Base-by-base conservation (phyloP, 108 stramenopile genomes). In the Cyclotella choctawhatcheeana region DNA sequence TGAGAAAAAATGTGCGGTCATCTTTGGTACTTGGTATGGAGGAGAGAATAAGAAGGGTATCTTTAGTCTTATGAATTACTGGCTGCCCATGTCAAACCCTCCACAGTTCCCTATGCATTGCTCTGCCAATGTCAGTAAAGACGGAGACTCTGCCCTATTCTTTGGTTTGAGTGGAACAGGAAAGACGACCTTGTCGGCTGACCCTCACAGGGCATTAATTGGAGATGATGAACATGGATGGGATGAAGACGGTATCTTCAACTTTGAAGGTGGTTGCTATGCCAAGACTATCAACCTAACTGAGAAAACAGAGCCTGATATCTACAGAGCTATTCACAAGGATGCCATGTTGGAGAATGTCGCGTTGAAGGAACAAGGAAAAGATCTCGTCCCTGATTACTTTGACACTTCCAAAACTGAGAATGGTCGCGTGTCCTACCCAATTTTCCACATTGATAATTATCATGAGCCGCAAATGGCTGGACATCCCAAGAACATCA, bases 21-120 rank as follows among this genome's bases (percentile, higher is more conserved):
- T 99, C 62, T 94, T 95, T 55, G 98, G 97, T 13, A 99, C 98
- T 10, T 97, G 90, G 89, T 99, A 99, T 71, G 98, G 98, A 29
- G 98, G 97, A 52, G 98, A 99, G 82, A 99, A 97, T 81, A 99
- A 99, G 82, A 99, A 99, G 88, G 98, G 98, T 8, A 96, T 98
- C 69, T 99, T 99, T 67, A 93, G 95, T n/a, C 71, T 99, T 62
- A 98, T 99, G 97, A 98, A 99, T 82, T 97, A 96, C 80, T 96
- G 93, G 94, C 82, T 97, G 58, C 97, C 98, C 21, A 90, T 98
- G 85, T 64, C 87, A 18, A 86, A 91, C 61, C 77, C 84, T 50
- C 88, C 88, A 37, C 86, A 89, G 59, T 87, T 99, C 72, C 87
- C 98, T 37, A 99, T 99, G 98, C 98, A 99, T 84, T 99, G 98